Conservation (phyloP, 2,329 filamentous ascomycete genomes). For the Nemania sp. region DNA sequence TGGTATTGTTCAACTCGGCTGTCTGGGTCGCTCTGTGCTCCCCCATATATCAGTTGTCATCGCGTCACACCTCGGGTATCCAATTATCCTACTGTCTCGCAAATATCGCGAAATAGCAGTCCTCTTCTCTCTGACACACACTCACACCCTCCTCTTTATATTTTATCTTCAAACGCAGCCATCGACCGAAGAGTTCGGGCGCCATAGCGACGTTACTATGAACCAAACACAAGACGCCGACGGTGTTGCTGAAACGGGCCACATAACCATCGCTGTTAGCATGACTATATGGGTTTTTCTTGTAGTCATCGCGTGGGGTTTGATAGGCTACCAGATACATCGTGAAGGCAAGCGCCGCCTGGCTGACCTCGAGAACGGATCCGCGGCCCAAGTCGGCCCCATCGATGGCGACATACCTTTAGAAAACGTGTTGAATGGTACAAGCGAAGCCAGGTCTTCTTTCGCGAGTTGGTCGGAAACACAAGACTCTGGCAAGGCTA, state of each 20-base stretch:
- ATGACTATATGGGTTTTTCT: conserved; percentile 1
- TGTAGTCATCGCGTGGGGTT: not conserved
- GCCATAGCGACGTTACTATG: conserved; percentile 4
- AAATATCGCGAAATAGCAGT: not conserved
- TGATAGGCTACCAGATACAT: conserved; percentile 2
- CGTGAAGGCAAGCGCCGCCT: not conserved
- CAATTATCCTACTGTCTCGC: not conserved
- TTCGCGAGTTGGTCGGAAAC: not conserved
- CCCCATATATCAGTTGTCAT: not conserved
- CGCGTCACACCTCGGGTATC: not conserved
- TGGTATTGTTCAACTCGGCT: not conserved
- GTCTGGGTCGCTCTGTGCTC: not conserved
- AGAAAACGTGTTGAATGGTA: not conserved
- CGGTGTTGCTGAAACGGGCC: not conserved
- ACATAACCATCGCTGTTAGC: not conserved
- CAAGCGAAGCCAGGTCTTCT: not conserved
- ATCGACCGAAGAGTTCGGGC: not conserved
- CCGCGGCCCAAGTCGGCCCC: not conserved
- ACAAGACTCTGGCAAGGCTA: not conserved
- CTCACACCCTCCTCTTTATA: not conserved
- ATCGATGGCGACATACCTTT: conserved; percentile 1
- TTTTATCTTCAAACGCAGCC: not conserved
- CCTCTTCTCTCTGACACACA: too few relatives aligned
- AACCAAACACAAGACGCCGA: not conserved
- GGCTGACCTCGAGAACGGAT: not conserved